Conservation (phyloP, 2,329 filamentous ascomycete genomes). For the Tolypocladium tundrense region DNA sequence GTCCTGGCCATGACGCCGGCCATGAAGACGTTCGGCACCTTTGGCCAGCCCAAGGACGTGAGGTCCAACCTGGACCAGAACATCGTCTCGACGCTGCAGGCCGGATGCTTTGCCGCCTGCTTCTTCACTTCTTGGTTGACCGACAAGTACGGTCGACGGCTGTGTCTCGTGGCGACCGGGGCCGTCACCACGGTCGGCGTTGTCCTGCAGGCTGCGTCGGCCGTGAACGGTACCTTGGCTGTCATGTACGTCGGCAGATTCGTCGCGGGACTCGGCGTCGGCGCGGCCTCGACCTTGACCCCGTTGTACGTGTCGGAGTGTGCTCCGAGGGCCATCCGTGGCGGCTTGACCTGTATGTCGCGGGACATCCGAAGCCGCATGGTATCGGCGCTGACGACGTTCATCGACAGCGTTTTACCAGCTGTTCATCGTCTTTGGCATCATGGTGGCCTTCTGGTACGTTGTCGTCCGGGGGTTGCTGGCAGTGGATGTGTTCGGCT, state of each 20-base stretch:
- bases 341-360: slow-evolving; percentile 32
- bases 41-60: slow-evolving; percentile 11
- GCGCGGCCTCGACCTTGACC: slow-evolving; percentile 35
- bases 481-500: not conserved
- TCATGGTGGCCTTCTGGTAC: slow-evolving; percentile 32
- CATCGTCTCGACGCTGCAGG: slow-evolving; percentile 61
- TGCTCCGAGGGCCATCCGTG: slow-evolving; percentile 38
- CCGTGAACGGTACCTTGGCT: slow-evolving; percentile 39
- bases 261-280: slow-evolving; percentile 36
- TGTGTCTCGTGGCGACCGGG: slow-evolving; percentile 44
- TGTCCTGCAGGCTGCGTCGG: slow-evolving; percentile 52
- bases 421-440: slow-evolving; percentile 35
- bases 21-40: slow-evolving; percentile 31
- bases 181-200: slow-evolving; percentile 50
- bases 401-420: slow-evolving; percentile 31
- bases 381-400: slow-evolving; percentile 2
- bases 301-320: slow-evolving; percentile 38
- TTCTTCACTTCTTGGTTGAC: slow-evolving; percentile 44
- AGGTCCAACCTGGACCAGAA: slow-evolving; percentile 51
- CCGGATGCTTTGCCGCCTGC: slow-evolving; percentile 56
- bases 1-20: slow-evolving; percentile 52
- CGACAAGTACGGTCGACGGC: slow-evolving; percentile 45
- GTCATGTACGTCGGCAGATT: slow-evolving; percentile 58
- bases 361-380: not conserved
- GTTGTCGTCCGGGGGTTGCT: not conserved